These are phyloP conservation scores for Yamadazyma sp. DNA, from an alignment of 805 yeast species.

Conservation along the genomic window DNA sequence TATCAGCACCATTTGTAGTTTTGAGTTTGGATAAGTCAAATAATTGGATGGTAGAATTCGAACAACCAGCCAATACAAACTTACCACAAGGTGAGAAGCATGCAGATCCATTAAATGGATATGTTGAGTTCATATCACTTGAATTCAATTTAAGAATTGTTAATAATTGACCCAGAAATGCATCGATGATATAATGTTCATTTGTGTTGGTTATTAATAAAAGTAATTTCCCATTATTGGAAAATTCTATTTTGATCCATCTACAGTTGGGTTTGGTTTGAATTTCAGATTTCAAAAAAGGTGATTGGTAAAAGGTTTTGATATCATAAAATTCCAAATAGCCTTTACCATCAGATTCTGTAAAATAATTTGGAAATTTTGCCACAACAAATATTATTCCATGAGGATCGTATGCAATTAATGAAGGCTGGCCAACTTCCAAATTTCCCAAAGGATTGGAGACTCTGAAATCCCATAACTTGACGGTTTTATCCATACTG, in stretches of 20 bases:
- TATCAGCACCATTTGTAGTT: conserved; percentile 16
- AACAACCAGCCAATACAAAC: conserved; percentile 31
- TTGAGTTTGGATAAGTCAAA: conserved; percentile 29
- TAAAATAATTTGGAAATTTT: conserved; percentile 1
- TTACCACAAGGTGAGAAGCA: conserved; percentile 43
- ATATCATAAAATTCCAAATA: conserved; percentile 55
- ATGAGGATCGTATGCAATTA: conserved; percentile 77
- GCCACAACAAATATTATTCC: conserved; percentile 78
- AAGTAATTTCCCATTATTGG: conserved; percentile 69
- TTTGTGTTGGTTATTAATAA: conserved; percentile 54
- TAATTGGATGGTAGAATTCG: conserved; percentile 21
- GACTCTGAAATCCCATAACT: conserved; percentile 82
- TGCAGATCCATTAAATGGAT: conserved; percentile 30
- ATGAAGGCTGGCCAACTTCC: conserved; percentile 51
- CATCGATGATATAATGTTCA: conserved; percentile 62
- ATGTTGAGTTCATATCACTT: conserved; percentile 16
- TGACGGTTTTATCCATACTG: conserved; percentile 73
- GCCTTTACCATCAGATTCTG: conserved; percentile 11
- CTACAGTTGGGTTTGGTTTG: conserved; percentile 11
- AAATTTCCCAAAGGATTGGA: conserved; percentile 59
- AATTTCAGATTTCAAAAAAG: conserved; percentile 42
- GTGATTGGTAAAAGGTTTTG: conserved; percentile 51
- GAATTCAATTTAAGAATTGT: conserved; percentile 16
- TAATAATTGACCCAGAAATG: conserved; percentile 58
- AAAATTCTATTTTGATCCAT: conserved; percentile 67